Evolutionary conservation across 2,329 filamentous ascomycete genomes (phyloP).

Genomic region (Clathrospora elynae): DNA sequence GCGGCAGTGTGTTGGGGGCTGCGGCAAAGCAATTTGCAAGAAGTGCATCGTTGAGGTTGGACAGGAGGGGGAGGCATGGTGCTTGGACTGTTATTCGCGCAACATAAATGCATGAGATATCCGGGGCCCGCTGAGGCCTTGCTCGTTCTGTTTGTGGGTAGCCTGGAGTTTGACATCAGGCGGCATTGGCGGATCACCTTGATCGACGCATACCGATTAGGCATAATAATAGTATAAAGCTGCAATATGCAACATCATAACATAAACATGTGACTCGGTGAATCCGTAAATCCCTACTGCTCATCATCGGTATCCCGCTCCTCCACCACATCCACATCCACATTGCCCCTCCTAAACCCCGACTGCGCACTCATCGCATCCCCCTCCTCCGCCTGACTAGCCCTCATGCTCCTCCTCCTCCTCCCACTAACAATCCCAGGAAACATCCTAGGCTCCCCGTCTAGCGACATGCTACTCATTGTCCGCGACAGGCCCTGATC

Average conservation of each 20-base stretch:
- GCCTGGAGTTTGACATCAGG: too few relatives aligned
- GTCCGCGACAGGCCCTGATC: conserved; percentile 28
- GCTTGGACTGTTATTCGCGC: conserved; percentile 61
- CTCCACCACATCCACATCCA: conserved; percentile 14
- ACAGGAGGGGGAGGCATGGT: conserved; percentile 67
- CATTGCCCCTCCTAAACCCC: conserved; percentile 11
- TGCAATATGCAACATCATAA: too few relatives aligned
- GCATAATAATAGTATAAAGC: too few relatives aligned
- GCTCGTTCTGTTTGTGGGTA: background rate
- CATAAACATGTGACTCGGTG: too few relatives aligned
- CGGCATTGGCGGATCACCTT: too few relatives aligned
- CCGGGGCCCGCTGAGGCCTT: background rate
- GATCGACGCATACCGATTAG: too few relatives aligned
- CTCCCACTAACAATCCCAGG: conserved; percentile 67
- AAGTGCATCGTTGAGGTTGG: conserved; percentile 71
- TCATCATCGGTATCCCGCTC: conserved; percentile 19
- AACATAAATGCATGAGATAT: conserved; percentile 26
- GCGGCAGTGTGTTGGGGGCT: conserved; percentile 61
- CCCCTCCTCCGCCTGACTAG: conserved; percentile 27
- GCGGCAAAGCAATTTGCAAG: conserved; percentile 64
- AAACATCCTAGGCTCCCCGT: conserved; percentile 71
- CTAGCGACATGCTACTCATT: conserved; percentile 37
- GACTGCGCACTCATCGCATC: conserved; percentile 14
- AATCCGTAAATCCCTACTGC: too few relatives aligned
- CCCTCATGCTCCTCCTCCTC: conserved; percentile 42